Conservation (phyloP, 305 asterid species). For the Fraxinus greggii region DNA sequence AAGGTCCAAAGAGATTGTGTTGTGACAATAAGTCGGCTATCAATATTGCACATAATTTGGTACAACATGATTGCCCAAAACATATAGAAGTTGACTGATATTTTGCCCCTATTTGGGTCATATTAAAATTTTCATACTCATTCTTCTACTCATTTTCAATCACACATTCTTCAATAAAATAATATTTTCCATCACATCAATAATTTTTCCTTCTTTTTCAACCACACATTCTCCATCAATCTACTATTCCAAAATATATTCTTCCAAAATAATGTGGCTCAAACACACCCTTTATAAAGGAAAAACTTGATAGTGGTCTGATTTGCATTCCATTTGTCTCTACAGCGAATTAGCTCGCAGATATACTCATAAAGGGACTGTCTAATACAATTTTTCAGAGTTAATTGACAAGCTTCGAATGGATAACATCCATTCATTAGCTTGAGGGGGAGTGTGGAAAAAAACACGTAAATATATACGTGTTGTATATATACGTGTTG, state of each 20-base stretch:
- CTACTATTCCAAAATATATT: too few species aligned
- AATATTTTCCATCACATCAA: too few species aligned
- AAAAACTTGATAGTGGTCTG: background rate
- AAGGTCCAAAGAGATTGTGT: background rate
- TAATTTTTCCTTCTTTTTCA: too few species aligned
- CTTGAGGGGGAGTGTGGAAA: background rate
- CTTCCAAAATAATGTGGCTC: too few species aligned
- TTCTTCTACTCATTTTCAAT: too few species aligned
- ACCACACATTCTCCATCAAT: too few species aligned
- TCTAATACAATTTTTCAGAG: background rate
- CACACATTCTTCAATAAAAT: too few species aligned
- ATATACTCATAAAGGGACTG: background rate
- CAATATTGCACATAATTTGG: background rate
- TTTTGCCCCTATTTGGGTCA: too few species aligned
- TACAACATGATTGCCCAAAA: background rate
- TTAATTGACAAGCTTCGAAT: background rate
- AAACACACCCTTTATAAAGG: too few species aligned
- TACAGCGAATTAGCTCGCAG: background rate
- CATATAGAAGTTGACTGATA: background rate
- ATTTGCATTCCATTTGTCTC: background rate
- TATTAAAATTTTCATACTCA: too few species aligned
- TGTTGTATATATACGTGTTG: too few species aligned
- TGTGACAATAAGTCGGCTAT: background rate
- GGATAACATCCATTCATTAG: background rate
- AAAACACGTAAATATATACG: background rate